Percentiles rank a stretch among this genome's conserved stretches.
Conservation (phyloP, 2,329 filamentous ascomycete genomes). For the Fusarium longipes region DNA sequence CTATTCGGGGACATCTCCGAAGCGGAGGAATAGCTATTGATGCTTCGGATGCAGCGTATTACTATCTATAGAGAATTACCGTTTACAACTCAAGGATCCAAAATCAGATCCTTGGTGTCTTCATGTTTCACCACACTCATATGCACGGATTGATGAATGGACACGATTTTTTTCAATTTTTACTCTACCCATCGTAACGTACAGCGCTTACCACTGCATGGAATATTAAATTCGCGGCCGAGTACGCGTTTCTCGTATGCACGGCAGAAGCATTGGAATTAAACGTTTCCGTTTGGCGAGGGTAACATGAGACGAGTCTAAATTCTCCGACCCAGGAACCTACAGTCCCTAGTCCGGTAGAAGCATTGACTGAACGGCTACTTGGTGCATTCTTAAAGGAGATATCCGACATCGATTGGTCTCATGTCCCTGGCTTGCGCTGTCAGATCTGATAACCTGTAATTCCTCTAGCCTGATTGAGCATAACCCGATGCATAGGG, state of each 20-base stretch:
- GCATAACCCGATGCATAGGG: background rate
- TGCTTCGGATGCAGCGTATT: background rate
- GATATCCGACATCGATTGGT: background rate
- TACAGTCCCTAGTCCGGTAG: background rate
- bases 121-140: no score
- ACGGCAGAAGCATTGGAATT: background rate
- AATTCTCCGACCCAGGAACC: background rate
- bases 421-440: background rate
- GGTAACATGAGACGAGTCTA: background rate
- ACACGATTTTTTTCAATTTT: no score
- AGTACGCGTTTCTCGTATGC: background rate
- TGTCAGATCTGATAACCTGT: background rate
- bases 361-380: background rate
- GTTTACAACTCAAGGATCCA: no score
- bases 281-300: background rate
- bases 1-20: slow-evolving; percentile 21
- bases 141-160: no score
- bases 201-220: background rate
- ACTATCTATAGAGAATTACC: rapidly evolving
- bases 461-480: background rate
- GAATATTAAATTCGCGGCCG: background rate
- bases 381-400: no score
- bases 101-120: no score
- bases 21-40: slow-evolving; percentile 17
- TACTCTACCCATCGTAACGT: no score